Evolutionary conservation across 495 filamentous ascomycete genomes (phyloP).

Genomic region (Penicillium angulare): DNA sequence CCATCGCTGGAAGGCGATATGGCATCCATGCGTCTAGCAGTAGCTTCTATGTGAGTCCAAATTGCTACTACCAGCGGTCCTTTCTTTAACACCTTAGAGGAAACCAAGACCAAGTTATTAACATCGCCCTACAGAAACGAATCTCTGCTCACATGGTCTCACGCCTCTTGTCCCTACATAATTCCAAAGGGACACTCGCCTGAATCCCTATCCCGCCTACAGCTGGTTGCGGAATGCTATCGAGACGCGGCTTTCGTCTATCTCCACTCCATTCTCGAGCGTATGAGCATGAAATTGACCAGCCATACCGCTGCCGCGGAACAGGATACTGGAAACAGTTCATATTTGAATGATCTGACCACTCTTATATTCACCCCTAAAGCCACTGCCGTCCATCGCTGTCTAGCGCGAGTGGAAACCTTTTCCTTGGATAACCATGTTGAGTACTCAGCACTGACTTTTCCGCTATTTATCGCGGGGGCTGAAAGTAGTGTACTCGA

Average conservation of each 20-base stretch:
- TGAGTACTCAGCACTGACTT: constrained; percentile 46
- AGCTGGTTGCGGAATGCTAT: constrained; percentile 45
- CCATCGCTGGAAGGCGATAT: constrained; percentile 24
- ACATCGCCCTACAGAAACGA: constrained; percentile 28
- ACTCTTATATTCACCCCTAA: constrained; percentile 32
- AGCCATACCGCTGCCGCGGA: background rate
- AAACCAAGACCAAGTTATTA: background rate
- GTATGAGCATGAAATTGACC: constrained; percentile 18
- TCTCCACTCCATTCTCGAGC: constrained; percentile 41
- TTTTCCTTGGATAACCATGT: constrained; percentile 36
- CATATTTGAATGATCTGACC: background rate
- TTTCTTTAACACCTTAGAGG: too few species aligned
- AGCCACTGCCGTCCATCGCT: constrained; percentile 26
- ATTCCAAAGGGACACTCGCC: constrained; percentile 34
- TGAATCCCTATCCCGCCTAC: constrained; percentile 34
- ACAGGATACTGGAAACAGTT: background rate
- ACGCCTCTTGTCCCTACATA: constrained; percentile 27
- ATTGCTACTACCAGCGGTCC: too few species aligned
- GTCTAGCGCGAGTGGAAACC: constrained; percentile 27
- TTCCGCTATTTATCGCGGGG: constrained; percentile 43
- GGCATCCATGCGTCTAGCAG: constrained; percentile 24
- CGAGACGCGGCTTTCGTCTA: constrained; percentile 44
- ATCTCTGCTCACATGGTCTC: constrained; percentile 38
- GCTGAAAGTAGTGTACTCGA: constrained; percentile 29
- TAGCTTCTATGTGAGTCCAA: constrained; percentile 32